These are phyloP conservation scores for Apiospora sp. DNA, from an alignment of 2,329 filamentous ascomycete species.

Conservation along the genomic window DNA sequence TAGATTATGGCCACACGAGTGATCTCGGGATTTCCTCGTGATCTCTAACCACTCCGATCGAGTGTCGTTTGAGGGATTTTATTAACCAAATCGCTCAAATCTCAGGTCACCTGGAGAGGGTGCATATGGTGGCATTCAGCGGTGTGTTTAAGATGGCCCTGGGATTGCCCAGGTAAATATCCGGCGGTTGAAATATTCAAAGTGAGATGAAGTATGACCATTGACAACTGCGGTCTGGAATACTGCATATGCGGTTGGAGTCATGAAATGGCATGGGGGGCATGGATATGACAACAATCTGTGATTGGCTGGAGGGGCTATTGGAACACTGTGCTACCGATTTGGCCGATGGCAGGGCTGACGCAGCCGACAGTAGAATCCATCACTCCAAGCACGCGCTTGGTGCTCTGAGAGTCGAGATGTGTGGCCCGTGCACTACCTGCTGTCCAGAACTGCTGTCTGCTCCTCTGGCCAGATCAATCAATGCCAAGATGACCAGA, in stretches of 20 bases:
- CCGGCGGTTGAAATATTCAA: neutral
- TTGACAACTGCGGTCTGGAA: neutral
- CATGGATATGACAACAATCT: neutral
- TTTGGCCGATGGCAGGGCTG: conserved; percentile 5
- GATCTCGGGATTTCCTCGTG: neutral
- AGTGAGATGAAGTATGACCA: conserved; percentile 12
- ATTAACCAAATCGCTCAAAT: neutral
- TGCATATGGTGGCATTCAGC: neutral
- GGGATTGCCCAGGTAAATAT: neutral
- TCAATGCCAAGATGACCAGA: conserved; percentile 19
- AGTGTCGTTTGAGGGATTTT: conserved; percentile 8
- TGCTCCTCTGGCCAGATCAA: neutral
- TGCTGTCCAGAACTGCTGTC: too few relatives aligned
- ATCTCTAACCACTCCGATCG: neutral
- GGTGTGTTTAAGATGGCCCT: neutral
- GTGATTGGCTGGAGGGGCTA: conserved; percentile 5
- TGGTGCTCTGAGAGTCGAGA: neutral
- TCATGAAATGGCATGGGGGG: neutral
- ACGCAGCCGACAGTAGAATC: neutral
- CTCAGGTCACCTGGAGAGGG: neutral
- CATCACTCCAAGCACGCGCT: neutral
- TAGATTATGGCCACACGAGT: neutral
- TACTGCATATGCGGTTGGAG: neutral
- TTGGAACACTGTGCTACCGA: conserved; percentile 4
- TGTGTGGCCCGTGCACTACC: neutral